Evolutionary conservation across 2,329 filamentous ascomycete species (phyloP), one percentile per base, ranked within the genome.

Genomic region (Rutstroemia sp.): DNA sequence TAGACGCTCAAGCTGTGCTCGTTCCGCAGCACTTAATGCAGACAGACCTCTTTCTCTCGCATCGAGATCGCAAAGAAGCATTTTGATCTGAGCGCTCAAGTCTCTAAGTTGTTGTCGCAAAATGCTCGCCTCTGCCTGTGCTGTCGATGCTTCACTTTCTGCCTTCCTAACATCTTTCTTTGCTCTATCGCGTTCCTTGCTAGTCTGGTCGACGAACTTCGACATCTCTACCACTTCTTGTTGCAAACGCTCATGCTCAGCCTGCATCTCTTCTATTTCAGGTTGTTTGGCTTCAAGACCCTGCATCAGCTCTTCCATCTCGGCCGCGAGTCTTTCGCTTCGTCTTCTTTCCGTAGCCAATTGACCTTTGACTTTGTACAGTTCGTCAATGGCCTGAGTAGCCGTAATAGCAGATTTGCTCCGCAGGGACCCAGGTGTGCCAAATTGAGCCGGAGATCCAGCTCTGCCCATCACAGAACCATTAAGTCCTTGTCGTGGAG

Each of bases 51-150:
- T 87, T 65, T 96, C 88, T 54, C 85, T 83, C 19, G 89, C 84
- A 66, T 95, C 86, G 57, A 91, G 80, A 70, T 96, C 92, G 71
- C 95, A 88, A 4, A 96, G 79, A 5, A 99, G 80, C 68, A 95
- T 86, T 70, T 95, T 95, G 61, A 96, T 83, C 71, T 99, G 92
- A 1, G 88, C 86, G 65, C 91, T 91, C 19, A 95, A 79, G 70
- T 97, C 94, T 37, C 92, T 87, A 8, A 97, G 77, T 69, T 96
- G 91, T 62, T 91, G 88, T 51, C 87, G 87, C 23, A 95, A 76
- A 41, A 96, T 89, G 58, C 88, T 85, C 34, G 81, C 79, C 72
- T 97, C 91, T 1, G 81, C 77, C 59, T 83, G 78, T 0, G 78
- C 75, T 0, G 76, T 82, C 23, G 76, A 79, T 55, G 91, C 78